Conservation (phyloP, 345 rosid species). For the Combretum micranthum region DNA sequence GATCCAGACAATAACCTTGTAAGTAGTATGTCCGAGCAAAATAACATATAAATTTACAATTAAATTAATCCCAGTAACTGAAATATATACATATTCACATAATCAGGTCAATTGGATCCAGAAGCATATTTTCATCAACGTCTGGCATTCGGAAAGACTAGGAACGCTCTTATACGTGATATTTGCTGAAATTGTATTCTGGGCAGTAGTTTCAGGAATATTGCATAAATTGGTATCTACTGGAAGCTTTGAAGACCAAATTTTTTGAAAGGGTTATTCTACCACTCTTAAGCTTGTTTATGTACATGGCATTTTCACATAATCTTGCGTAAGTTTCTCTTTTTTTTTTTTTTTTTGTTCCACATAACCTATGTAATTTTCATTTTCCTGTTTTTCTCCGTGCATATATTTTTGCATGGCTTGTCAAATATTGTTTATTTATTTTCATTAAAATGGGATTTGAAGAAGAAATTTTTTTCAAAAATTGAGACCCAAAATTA, state of each 20-base stretch:
- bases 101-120: conserved; percentile 52
- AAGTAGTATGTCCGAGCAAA: conserved; percentile 13
- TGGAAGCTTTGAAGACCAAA: conserved; percentile 43
- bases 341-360: too few relatives aligned
- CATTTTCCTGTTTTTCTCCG: too few relatives aligned
- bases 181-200: conserved; percentile 51
- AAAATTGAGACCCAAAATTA: too few relatives aligned
- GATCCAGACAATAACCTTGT: conserved; percentile 41
- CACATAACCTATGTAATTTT: too few relatives aligned
- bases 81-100: background rate
- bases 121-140: conserved; percentile 39
- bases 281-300: too few relatives aligned
- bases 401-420: too few relatives aligned
- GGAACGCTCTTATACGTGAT: conserved; percentile 51
- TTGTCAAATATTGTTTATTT: too few relatives aligned
- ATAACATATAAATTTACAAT: background rate
- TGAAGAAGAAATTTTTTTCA: too few relatives aligned
- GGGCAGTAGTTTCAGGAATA: conserved; percentile 44
- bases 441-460: too few relatives aligned
- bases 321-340: too few relatives aligned
- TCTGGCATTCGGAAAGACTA: conserved; percentile 45
- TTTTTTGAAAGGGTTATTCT: background rate
- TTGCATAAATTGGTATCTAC: conserved; percentile 44
- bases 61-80: background rate
- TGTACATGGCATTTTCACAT: too few relatives aligned